Percentiles rank a stretch among this genome's conserved stretches.
These are phyloP conservation scores for Hymenoscyphus infarciens DNA, from an alignment of 2,329 filamentous ascomycete species.

Conservation along the genomic window DNA sequence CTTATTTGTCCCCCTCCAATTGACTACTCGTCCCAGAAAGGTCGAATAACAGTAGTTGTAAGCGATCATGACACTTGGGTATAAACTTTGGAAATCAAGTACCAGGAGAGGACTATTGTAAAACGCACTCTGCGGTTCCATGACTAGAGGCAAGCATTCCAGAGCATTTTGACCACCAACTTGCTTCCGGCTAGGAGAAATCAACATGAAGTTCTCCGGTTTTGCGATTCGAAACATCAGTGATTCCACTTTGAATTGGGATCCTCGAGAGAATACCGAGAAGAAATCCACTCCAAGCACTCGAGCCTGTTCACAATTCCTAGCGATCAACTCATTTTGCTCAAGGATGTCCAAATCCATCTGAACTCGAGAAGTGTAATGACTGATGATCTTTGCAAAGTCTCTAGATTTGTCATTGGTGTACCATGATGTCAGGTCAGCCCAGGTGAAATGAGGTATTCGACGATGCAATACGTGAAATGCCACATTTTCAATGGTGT, in stretches of 20 bases:
- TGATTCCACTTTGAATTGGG: slow-evolving; percentile 97
- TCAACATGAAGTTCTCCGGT: slow-evolving; percentile 86
- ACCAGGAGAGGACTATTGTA: slow-evolving; percentile 88
- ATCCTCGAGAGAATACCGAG: slow-evolving; percentile 90
- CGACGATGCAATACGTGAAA: slow-evolving; percentile 86
- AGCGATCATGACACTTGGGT: slow-evolving; percentile 97
- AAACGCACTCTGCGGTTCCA: slow-evolving; percentile 95
- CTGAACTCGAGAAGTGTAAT: slow-evolving; percentile 72
- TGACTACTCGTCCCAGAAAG: slow-evolving; percentile 78
- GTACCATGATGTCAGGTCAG: slow-evolving; percentile 80
- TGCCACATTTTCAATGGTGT: slow-evolving; percentile 92
- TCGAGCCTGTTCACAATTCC: slow-evolving; percentile 91
- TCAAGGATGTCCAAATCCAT: slow-evolving; percentile 90
- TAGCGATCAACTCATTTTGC: slow-evolving; percentile 79
- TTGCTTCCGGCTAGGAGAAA: slow-evolving; percentile 87
- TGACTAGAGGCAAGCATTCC: slow-evolving; percentile 90
- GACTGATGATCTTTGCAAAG: slow-evolving; percentile 69
- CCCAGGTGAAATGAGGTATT: slow-evolving; percentile 82
- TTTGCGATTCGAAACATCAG: slow-evolving; percentile 99
- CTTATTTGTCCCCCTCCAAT: slow-evolving; percentile 89
- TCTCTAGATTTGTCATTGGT: slow-evolving; percentile 63
- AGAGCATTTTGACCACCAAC: slow-evolving; percentile 91
- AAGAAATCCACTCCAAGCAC: slow-evolving; percentile 94
- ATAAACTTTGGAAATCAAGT: slow-evolving; percentile 92
- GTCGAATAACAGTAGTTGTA: slow-evolving; percentile 99